A percentile compares a stretch with the other conserved stretches of the same genome.
phyloP scores from a whole-genome alignment of 2,329 filamentous ascomycete genomes.

The Aureobasidium sp. region DNA sequence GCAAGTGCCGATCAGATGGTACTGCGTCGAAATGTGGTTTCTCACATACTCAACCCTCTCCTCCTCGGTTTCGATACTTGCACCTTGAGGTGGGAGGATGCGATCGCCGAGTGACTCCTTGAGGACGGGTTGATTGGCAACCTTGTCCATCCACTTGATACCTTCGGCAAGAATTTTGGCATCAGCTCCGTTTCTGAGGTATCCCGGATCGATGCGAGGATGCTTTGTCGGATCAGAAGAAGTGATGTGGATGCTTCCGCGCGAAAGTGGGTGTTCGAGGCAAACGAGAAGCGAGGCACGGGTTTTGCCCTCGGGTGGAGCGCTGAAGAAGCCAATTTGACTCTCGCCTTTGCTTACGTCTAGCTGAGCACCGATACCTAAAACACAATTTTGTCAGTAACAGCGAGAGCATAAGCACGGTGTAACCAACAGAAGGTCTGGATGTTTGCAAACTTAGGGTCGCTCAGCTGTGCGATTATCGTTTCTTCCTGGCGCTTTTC shows the following conservation, averaged over 20 bases:
- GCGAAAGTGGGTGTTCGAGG: conserved; percentile 21
- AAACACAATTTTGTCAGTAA: background rate
- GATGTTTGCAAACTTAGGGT: conserved; percentile 28
- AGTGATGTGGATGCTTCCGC: conserved; percentile 24
- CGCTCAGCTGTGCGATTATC: conserved; percentile 24
- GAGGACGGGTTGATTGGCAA: conserved; percentile 36
- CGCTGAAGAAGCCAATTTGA: conserved; percentile 24
- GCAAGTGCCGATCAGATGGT: conserved; percentile 34
- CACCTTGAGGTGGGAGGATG: conserved; percentile 24
- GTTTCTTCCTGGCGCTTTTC: conserved; percentile 26
- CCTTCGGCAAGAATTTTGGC: conserved; percentile 24
- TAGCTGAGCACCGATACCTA: conserved; percentile 23
- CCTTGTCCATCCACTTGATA: conserved; percentile 32
- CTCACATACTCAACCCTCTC: conserved; percentile 21
- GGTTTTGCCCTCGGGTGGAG: conserved; percentile 24
- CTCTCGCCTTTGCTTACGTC: conserved; percentile 21
- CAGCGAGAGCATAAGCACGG: background rate
- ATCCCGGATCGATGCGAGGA: conserved; percentile 25
- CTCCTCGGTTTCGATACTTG: conserved; percentile 20
- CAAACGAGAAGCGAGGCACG: conserved; percentile 23
- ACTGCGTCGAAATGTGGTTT: conserved; percentile 25
- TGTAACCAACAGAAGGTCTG: conserved; percentile 24
- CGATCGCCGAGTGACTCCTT: conserved; percentile 31
- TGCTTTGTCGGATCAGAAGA: conserved; percentile 17
- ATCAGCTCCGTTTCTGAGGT: conserved; percentile 23